These are phyloP conservation scores for Quercus mongolica DNA, from an alignment of 306 rosid genomes.

Conservation along the genomic window DNA sequence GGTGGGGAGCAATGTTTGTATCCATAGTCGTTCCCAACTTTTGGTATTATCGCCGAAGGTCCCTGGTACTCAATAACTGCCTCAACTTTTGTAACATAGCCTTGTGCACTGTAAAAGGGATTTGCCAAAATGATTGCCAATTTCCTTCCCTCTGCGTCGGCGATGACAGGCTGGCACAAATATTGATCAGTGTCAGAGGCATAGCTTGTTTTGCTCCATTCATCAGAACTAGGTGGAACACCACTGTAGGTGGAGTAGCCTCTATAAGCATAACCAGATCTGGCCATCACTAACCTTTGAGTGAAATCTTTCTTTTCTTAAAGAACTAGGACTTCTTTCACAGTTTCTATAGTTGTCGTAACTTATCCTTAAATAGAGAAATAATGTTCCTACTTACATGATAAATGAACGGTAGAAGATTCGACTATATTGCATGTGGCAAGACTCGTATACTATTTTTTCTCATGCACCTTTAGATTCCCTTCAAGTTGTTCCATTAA, in stretches of 20 bases:
- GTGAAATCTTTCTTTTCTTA: neutral
- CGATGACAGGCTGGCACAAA: slow-evolving; percentile 7
- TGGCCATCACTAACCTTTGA: slow-evolving; percentile 32
- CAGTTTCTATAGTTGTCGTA: neutral
- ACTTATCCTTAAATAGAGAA: neutral
- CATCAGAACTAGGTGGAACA: neutral
- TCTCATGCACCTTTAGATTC: too few relatives aligned
- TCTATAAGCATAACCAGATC: slow-evolving; percentile 18
- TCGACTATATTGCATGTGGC: too few relatives aligned
- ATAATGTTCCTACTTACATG: neutral
- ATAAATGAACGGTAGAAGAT: too few relatives aligned
- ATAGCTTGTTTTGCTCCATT: slow-evolving; percentile 20
- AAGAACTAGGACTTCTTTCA: neutral
- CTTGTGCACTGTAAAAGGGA: neutral
- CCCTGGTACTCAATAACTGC: slow-evolving; percentile 3
- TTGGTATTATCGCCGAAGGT: neutral
- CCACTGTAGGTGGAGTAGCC: slow-evolving; percentile 26
- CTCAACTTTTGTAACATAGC: slow-evolving; percentile 16
- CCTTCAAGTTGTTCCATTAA: too few relatives aligned
- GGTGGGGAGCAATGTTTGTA: too few relatives aligned
- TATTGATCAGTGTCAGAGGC: neutral
- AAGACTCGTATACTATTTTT: too few relatives aligned
- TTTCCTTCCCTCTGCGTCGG: slow-evolving; percentile 14
- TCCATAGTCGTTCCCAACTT: too few relatives aligned
- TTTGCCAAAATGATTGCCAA: neutral